Base-by-base conservation (phyloP, 371 early-diverging fungal genomes). In the Aphelidium insulamus region DNA sequence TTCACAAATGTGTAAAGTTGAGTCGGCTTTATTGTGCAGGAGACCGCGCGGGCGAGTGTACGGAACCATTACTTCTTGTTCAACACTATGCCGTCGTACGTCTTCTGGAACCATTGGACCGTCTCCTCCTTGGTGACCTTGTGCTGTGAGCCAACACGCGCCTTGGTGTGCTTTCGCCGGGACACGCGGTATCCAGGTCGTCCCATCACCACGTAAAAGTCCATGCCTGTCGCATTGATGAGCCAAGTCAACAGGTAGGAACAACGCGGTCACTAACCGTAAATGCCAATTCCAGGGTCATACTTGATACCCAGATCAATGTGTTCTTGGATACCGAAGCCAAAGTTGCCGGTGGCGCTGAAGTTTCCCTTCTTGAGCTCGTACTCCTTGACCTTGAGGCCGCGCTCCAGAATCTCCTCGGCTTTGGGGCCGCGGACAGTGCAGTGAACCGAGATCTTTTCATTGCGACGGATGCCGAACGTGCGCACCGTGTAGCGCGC, bases 301-400 rank as follows among this genome's bases (percentile, higher is more conserved):
- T 98, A 98, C 79, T 98, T 98, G 72, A 98, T 95, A 50, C 98
- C 98, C 54, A 99, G 71, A 67, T 98, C 99, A 46, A 99, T 99
- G 73, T 98, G 99, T 71, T 99, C 99, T 52, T 92, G 79, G 69
- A 99, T 85, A 81, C 99, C 99, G 72, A 98, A 98, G 48, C 99
- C 99, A 54, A 99, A 99, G 80, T 94, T 94, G 41, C 98, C 98
- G 43, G 85, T 95, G 33, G 56, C 73, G 19, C 91, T 90, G 72
- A 98, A 99, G 83, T 95, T 95, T 55, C 68, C 55, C 37, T 64
- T 61, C 54, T 68, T 69, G 33, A 99, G 71, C 69, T 99, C 98
- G 73, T 86, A 98, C 67, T 98, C 99, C 80, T 94, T 95, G 52
- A 98, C 97, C 80, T 92, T 97, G 44, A 98, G 65, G 41, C 95